These are phyloP conservation scores for Arabidopsis arenosa DNA, from an alignment of 345 rosid species.

Conservation along the genomic window DNA sequence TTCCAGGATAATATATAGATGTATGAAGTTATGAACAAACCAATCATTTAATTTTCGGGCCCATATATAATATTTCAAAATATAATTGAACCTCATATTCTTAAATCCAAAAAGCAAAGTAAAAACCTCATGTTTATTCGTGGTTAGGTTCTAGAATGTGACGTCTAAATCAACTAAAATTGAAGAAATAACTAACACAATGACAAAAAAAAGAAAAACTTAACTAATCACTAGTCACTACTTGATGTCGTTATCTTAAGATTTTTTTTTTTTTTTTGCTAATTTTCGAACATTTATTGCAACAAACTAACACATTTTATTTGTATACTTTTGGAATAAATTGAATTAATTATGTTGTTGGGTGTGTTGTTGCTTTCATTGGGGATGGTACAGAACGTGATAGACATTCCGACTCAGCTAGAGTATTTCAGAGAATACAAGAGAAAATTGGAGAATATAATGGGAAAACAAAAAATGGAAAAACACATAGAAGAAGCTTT, in stretches of 20 bases:
- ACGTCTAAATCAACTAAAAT: background rate
- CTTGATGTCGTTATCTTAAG: background rate
- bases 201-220: background rate
- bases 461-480: constrained; percentile 45
- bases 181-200: background rate
- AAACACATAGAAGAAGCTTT: constrained; percentile 44
- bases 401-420: constrained; percentile 43
- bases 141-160: constrained; percentile 4
- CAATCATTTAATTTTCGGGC: constrained; percentile 19
- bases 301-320: background rate
- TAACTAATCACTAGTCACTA: background rate
- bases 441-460: constrained; percentile 33
- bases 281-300: background rate
- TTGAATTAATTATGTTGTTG: background rate
- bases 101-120: background rate
- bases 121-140: background rate
- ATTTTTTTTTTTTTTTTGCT: too few relatives aligned
- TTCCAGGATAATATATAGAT: background rate
- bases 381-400: constrained; percentile 36
- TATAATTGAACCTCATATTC: background rate
- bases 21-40: background rate
- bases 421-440: constrained; percentile 47
- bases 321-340: background rate
- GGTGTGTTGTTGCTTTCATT: constrained; percentile 21
- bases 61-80: background rate